These are phyloP conservation scores for Guyanaporus albipodus DNA, from an alignment of 768 basidiomycete species.

Conservation along the genomic window DNA sequence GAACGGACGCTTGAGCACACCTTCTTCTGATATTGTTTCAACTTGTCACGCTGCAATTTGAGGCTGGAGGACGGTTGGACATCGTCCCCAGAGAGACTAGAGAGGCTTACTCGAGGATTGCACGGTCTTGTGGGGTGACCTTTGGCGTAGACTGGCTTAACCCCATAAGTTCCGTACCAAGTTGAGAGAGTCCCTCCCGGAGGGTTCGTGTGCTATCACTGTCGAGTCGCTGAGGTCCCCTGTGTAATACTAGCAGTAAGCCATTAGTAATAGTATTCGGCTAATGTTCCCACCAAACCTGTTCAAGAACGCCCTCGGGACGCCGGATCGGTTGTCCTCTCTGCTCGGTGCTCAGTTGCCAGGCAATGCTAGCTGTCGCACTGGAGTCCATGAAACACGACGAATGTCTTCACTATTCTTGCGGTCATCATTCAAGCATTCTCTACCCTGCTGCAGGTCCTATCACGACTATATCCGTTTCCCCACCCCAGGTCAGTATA, in stretches of 20 bases:
- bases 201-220: not conserved
- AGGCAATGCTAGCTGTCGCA: conserved; percentile 30
- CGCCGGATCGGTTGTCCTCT: conserved; percentile 2
- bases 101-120: conserved; percentile 78
- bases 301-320: conserved; percentile 10
- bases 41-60: conserved; percentile 93
- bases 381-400: conserved; percentile 21
- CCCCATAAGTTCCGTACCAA: conserved; percentile 47
- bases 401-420: conserved; percentile 29
- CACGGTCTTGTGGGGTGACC: conserved; percentile 90
- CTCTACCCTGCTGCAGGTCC: conserved; percentile 20
- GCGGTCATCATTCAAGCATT: too few relatives aligned
- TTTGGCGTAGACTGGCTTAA: conserved; percentile 73
- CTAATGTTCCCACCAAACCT: conserved; percentile 18
- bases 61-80: conserved; percentile 51
- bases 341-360: conserved; percentile 6
- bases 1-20: conserved; percentile 37
- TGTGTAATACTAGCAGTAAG: too few relatives aligned
- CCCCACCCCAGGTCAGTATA: conserved; percentile 41
- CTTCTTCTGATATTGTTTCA: conserved; percentile 94
- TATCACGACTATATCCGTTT: conserved; percentile 74
- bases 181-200: not conserved
- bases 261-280: too few relatives aligned
- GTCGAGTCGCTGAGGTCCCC: not conserved
- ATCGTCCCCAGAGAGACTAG: conserved; percentile 17